phyloP scores from a whole-genome alignment of 805 yeast species.

The Teunomyces cretensis region DNA sequence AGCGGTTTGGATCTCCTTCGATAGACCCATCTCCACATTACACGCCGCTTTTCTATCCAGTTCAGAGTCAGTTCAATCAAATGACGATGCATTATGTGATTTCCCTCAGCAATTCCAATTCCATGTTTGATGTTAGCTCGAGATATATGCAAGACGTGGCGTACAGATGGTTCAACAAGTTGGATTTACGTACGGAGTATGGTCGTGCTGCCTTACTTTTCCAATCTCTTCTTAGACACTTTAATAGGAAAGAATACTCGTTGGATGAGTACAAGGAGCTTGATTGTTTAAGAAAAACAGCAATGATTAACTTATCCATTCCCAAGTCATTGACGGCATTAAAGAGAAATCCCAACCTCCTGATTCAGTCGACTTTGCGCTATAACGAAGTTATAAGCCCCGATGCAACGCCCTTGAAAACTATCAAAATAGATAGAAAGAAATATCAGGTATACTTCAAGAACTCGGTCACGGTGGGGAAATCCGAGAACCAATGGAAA shows the following conservation, averaged over 20 bases:
- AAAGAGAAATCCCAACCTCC: conserved; percentile 28
- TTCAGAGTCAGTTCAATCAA: conserved; percentile 19
- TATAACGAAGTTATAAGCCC: conserved; percentile 25
- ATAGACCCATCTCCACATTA: conserved; percentile 5
- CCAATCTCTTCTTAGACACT: conserved; percentile 21
- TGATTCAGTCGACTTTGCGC: conserved; percentile 20
- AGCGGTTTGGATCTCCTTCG: conserved; percentile 11
- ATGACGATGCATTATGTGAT: conserved; percentile 34
- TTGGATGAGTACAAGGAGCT: conserved; percentile 15
- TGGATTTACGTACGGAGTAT: conserved; percentile 28
- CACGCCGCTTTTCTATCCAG: conserved; percentile 21
- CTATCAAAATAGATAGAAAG: conserved; percentile 13
- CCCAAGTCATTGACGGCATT: conserved; percentile 26
- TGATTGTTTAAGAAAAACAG: conserved; percentile 18
- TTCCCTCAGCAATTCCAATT: conserved; percentile 15
- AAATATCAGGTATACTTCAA: conserved; percentile 20
- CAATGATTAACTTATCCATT: conserved; percentile 21
- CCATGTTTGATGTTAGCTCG: conserved; percentile 27
- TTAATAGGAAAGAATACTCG: conserved; percentile 14
- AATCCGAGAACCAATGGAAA: conserved; percentile 36
- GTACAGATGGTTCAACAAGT: conserved; percentile 26
- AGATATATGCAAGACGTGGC: conserved; percentile 32
- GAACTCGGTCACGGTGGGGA: conserved; percentile 22
- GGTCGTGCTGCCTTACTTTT: conserved; percentile 26
- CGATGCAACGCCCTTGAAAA: conserved; percentile 13